phyloP scores from a whole-genome alignment of 2,329 filamentous ascomycete species.

The Epichloe hybrida region DNA sequence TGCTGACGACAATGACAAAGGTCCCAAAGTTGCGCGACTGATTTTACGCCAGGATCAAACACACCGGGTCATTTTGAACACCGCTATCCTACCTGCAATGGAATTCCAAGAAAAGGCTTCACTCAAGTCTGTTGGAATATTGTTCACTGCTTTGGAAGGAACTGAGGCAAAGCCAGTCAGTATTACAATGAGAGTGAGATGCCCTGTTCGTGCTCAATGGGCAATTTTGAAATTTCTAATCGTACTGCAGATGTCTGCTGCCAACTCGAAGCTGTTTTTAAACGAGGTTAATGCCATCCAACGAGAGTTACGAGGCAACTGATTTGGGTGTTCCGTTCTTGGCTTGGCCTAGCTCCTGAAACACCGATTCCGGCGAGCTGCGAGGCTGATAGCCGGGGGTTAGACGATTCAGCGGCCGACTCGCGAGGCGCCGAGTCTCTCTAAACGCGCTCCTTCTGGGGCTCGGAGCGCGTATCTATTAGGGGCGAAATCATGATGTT shows the following conservation, averaged over 20 bases:
- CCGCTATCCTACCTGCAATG: conserved; percentile 64
- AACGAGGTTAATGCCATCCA: conserved; percentile 36
- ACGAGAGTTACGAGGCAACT: conserved; percentile 32
- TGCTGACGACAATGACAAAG: conserved; percentile 13
- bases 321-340: conserved; percentile 3
- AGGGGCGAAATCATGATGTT: neutral
- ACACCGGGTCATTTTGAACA: conserved; percentile 76
- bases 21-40: conserved; percentile 50
- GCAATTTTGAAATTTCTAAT: neutral
- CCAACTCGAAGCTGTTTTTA: conserved; percentile 39
- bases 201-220: neutral
- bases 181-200: conserved; percentile 46
- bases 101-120: conserved; percentile 65
- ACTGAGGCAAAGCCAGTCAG: conserved; percentile 39
- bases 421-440: too few species aligned
- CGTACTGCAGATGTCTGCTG: conserved; percentile 35
- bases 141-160: conserved; percentile 51
- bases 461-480: neutral
- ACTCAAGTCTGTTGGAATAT: conserved; percentile 55
- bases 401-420: too few species aligned
- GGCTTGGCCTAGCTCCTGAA: neutral
- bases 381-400: too few species aligned
- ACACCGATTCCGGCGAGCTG: neutral
- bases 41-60: conserved; percentile 88
- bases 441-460: too few species aligned